A percentile compares a stretch with the other conserved stretches of the same genome.
Conservation (phyloP, 768 basidiomycete species). For the Boletus edulis region DNA sequence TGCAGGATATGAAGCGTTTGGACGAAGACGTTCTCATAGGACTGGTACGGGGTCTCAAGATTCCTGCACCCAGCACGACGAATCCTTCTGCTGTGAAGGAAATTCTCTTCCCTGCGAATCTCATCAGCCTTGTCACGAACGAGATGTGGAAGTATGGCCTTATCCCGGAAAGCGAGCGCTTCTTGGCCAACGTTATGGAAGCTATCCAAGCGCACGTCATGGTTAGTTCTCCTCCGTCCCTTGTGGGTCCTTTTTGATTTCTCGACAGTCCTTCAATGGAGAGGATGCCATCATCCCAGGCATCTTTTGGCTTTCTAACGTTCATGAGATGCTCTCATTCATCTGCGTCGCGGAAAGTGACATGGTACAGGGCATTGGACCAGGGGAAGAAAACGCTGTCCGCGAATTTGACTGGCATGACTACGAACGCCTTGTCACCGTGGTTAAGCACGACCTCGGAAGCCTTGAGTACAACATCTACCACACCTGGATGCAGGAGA, state of each 20-base stretch:
- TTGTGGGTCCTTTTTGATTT: slow-evolving; percentile 5
- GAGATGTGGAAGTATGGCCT: slow-evolving; percentile 99
- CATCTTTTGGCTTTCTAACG: slow-evolving; percentile 99
- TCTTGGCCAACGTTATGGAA: slow-evolving; percentile 99
- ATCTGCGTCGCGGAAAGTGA: slow-evolving; percentile 99
- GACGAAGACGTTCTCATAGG: slow-evolving; percentile 94
- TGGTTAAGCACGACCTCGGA: slow-evolving; percentile 98
- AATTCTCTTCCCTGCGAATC: slow-evolving; percentile 97
- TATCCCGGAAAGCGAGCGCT: slow-evolving; percentile 94
- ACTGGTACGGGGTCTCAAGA: slow-evolving; percentile 87
- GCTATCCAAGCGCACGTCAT: slow-evolving; percentile 96
- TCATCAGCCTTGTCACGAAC: slow-evolving; percentile 97
- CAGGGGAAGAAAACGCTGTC: slow-evolving; percentile 88
- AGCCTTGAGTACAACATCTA: slow-evolving; percentile 99
- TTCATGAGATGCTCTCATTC: slow-evolving; percentile 98
- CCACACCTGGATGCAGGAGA: slow-evolving; percentile 98
- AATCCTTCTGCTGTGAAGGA: slow-evolving; percentile 96
- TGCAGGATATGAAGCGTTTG: slow-evolving; percentile 85
- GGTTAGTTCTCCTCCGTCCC: slow-evolving; percentile 52
- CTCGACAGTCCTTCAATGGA: slow-evolving; percentile 72
- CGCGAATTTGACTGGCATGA: slow-evolving; percentile 96
- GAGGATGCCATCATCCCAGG: slow-evolving; percentile 97
- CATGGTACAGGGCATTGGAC: slow-evolving; percentile 96
- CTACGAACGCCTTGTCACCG: slow-evolving; percentile 94
- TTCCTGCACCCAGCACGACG: slow-evolving; percentile 84